phyloP scores from a whole-genome alignment of 768 basidiomycete genomes.

The Gyrodon lividus region DNA sequence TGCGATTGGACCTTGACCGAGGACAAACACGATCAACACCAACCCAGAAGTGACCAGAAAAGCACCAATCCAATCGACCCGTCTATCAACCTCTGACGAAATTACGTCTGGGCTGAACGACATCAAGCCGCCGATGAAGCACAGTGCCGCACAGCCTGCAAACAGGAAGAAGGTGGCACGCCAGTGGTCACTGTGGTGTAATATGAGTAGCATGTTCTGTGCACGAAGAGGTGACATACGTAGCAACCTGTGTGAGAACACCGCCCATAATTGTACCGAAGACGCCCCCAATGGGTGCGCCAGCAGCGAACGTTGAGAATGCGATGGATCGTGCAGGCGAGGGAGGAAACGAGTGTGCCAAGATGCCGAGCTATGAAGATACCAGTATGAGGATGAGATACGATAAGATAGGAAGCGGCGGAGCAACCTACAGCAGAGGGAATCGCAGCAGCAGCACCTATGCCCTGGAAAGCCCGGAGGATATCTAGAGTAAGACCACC shows the following conservation, averaged over 20 bases:
- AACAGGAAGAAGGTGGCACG: constrained; percentile 62
- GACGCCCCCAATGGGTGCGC: constrained; percentile 78
- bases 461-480: constrained; percentile 75
- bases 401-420: not conserved
- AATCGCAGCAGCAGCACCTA: constrained; percentile 72
- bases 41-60: constrained; percentile 62
- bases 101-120: constrained; percentile 57
- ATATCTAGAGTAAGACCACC: constrained; percentile 63
- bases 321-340: constrained; percentile 68
- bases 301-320: constrained; percentile 82
- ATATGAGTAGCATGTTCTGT: not conserved
- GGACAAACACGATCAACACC: constrained; percentile 68
- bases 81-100: constrained; percentile 39
- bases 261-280: constrained; percentile 72
- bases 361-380: constrained; percentile 62
- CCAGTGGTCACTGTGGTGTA: constrained; percentile 50
- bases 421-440: constrained; percentile 59
- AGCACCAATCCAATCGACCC: constrained; percentile 80
- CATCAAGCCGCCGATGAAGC: constrained; percentile 51
- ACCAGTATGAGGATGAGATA: constrained; percentile 3
- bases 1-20: constrained; percentile 65
- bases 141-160: constrained; percentile 53
- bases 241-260: constrained; percentile 56
- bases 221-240: constrained; percentile 24
- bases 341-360: constrained; percentile 75